A percentile compares a stretch with the other conserved stretches of the same genome.
phyloP scores from a whole-genome alignment of 2,329 filamentous ascomycete genomes.

The Colletotrichum neosansevieriae region DNA sequence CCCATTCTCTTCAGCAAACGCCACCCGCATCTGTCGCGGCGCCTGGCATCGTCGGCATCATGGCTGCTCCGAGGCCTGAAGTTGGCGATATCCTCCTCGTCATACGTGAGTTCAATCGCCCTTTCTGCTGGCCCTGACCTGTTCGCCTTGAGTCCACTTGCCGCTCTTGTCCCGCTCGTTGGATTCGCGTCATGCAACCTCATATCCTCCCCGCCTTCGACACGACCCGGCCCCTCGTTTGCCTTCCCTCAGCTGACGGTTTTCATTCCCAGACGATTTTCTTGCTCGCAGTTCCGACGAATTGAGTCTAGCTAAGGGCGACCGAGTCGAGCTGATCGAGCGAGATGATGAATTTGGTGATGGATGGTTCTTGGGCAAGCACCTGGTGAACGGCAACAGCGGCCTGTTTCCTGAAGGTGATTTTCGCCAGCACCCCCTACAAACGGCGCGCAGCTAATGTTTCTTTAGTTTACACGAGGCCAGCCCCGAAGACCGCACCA shows the following conservation, averaged over 20 bases:
- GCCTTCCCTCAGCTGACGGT: conserved; percentile 7
- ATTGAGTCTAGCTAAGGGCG: conserved; percentile 86
- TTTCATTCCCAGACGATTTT: conserved; percentile 80
- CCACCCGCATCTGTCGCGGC: conserved; percentile 40
- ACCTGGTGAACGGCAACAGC: conserved; percentile 78
- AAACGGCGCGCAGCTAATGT: conserved; percentile 20
- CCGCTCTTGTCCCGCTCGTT: conserved; percentile 16
- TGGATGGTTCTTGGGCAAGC: conserved; percentile 85
- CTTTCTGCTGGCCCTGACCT: conserved; percentile 11
- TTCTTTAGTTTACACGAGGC: conserved; percentile 71
- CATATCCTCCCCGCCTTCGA: conserved; percentile 29
- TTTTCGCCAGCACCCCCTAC: conserved; percentile 46
- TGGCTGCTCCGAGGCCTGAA: conserved; percentile 66
- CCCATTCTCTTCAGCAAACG: conserved; percentile 38
- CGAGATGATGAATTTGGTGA: conserved; percentile 91
- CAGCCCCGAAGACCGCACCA: conserved; percentile 61
- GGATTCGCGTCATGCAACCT: conserved; percentile 30
- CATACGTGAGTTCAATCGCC: conserved; percentile 69
- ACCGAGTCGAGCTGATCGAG: conserved; percentile 85
- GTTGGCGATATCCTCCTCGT: conserved; percentile 77
- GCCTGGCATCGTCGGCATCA: conserved; percentile 45
- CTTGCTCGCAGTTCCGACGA: conserved; percentile 92
- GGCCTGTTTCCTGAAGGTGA: conserved; percentile 87
- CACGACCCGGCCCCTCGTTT: conserved; percentile 1
- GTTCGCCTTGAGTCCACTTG: conserved; percentile 15